These are phyloP conservation scores for Penicillium robsamsonii DNA, from an alignment of 495 filamentous ascomycete species.

Conservation along the genomic window DNA sequence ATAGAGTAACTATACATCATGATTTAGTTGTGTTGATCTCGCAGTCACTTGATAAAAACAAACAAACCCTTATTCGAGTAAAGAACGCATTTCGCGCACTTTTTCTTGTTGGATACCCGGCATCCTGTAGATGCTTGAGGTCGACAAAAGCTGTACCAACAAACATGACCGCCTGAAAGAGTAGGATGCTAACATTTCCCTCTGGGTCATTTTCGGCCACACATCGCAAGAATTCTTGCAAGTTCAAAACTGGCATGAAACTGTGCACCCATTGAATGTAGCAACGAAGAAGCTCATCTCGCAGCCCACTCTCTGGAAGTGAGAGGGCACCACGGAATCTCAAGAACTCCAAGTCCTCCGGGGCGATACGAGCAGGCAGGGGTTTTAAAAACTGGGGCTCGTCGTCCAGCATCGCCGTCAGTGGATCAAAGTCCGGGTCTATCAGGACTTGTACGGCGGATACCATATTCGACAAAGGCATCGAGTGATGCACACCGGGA, in stretches of 20 bases:
- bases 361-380: constrained; percentile 50
- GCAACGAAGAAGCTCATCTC: constrained; percentile 67
- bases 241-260: constrained; percentile 78
- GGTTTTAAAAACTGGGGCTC: constrained; percentile 54
- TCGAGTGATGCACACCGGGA: constrained; percentile 27
- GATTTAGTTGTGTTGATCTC: not conserved
- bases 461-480: constrained; percentile 44
- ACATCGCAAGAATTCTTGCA: constrained; percentile 64
- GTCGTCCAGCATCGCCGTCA: constrained; percentile 42
- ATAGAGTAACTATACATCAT: constrained; percentile 55
- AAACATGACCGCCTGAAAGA: constrained; percentile 82
- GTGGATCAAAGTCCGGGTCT: constrained; percentile 45
- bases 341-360: constrained; percentile 72
- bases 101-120: constrained; percentile 68
- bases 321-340: constrained; percentile 68
- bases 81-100: constrained; percentile 75
- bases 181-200: constrained; percentile 66
- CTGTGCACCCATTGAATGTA: constrained; percentile 84
- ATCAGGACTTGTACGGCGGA: constrained; percentile 44
- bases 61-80: constrained; percentile 66
- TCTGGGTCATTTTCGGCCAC: constrained; percentile 57
- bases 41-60: not conserved
- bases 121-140: constrained; percentile 60
- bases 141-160: constrained; percentile 74
- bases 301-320: constrained; percentile 60